These are phyloP conservation scores for Fermentozyma sake DNA, from an alignment of 1,139 yeast genomes.

Conservation along the genomic window DNA sequence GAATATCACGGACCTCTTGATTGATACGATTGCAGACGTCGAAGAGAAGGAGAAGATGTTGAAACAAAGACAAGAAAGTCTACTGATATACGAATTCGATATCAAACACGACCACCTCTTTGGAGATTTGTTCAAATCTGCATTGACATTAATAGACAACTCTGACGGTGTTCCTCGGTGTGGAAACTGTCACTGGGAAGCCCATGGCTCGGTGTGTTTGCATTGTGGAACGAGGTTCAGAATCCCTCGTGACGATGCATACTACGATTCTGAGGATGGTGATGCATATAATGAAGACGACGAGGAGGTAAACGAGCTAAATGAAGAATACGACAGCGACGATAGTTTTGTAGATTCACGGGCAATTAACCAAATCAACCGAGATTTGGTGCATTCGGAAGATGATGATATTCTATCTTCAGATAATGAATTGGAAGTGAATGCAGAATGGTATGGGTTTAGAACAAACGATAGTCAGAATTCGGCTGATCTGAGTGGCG, in stretches of 20 bases:
- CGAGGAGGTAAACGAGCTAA: conserved; percentile 4
- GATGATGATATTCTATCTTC: conserved; percentile 9
- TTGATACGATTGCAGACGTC: conserved; percentile 20
- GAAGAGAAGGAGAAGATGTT: conserved; percentile 17
- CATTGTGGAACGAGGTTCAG: conserved; percentile 49
- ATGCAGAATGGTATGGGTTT: conserved; percentile 13
- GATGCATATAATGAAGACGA: conserved; percentile 16
- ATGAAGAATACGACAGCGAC: conserved; percentile 17
- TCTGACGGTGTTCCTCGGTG: conserved; percentile 81
- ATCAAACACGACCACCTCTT: conserved; percentile 32
- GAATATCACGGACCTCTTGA: conserved; percentile 24
- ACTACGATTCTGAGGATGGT: conserved; percentile 27
- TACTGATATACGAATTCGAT: conserved; percentile 36
- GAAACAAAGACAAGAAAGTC: conserved; percentile 21
- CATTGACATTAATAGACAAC: conserved; percentile 50
- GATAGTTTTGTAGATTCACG: conserved; percentile 22
- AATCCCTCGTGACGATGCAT: conserved; percentile 18
- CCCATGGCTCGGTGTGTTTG: conserved; percentile 50
- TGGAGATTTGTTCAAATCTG: conserved; percentile 47
- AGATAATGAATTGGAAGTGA: conserved; percentile 2
- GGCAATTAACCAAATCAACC: conserved; percentile 12
- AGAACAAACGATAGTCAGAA: no score
- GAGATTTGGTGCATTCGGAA: conserved; percentile 6
- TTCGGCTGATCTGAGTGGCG: conserved; percentile 6
- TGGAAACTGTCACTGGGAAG: conserved; percentile 81